Evolutionary conservation across 352 stramenopile species (phyloP).

Genomic region (Globisporangium irregulare): DNA sequence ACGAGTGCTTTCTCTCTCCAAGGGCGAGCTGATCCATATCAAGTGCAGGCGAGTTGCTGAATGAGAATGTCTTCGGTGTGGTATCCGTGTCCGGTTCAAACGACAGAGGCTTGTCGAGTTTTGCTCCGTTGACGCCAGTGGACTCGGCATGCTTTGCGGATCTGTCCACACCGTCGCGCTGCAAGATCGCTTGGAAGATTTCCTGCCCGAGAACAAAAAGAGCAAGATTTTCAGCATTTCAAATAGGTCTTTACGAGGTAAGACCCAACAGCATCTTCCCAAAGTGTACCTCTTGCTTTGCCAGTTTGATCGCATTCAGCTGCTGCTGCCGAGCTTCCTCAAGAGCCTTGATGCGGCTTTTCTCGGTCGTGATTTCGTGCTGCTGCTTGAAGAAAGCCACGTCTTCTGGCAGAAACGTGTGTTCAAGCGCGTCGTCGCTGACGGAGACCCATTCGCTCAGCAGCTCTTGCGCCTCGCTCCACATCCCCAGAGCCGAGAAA

Average conservation of each 20-base stretch:
- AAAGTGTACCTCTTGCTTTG: conserved; percentile 13
- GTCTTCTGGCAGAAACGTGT: conserved; percentile 10
- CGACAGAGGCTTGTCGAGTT: background rate
- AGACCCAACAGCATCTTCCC: background rate
- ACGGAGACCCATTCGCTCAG: conserved; percentile 1
- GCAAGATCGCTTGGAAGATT: conserved; percentile 19
- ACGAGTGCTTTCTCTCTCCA: background rate
- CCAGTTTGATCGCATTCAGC: conserved; percentile 5
- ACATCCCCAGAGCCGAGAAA: conserved; percentile 19
- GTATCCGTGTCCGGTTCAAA: background rate
- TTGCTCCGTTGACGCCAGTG: background rate
- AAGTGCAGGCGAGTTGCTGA: background rate
- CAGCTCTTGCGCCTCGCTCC: conserved; percentile 16
- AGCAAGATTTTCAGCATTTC: background rate
- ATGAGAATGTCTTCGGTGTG: background rate
- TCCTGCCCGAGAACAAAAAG: conserved; percentile 3
- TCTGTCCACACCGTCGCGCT: conserved; percentile 1
- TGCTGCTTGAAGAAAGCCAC: conserved; percentile 15
- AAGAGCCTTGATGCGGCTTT: background rate
- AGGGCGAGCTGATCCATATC: background rate
- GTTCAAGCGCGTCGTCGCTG: background rate
- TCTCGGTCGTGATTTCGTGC: conserved; percentile 1
- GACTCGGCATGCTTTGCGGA: background rate
- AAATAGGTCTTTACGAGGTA: background rate
- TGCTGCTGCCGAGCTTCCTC: conserved; percentile 7